Conservation (phyloP, 1,284 basidiomycete genomes). For the Cystobasidiaceae sp. region DNA sequence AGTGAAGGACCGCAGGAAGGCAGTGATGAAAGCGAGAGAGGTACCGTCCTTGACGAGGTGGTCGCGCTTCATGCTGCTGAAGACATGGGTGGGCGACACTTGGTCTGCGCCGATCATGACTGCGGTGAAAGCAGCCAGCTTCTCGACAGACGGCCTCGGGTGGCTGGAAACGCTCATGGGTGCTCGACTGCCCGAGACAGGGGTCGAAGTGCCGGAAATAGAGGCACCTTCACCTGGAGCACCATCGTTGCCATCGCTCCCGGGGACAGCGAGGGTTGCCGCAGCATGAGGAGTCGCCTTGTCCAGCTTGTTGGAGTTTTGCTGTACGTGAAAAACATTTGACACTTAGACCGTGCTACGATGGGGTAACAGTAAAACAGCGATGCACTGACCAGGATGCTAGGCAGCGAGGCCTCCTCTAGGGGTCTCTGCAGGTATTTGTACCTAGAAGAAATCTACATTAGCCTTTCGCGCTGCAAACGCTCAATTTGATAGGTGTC, state of each 20-base stretch:
- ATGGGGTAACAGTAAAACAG: too few species aligned
- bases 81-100: constrained; percentile 61
- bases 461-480: not conserved
- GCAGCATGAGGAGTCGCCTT: constrained; percentile 13
- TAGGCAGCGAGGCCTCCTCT: constrained; percentile 75
- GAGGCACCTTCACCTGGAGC: constrained; percentile 6
- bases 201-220: constrained; percentile 20
- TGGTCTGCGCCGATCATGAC: constrained; percentile 74
- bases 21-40: constrained; percentile 69
- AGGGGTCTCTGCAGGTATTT: constrained; percentile 97
- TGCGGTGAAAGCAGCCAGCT: constrained; percentile 73
- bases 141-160: constrained; percentile 55
- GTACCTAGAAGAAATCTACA: constrained; percentile 59
- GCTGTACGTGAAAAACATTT: not conserved
- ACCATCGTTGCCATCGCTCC: constrained; percentile 28
- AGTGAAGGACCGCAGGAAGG: constrained; percentile 75
- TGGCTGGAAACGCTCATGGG: not conserved
- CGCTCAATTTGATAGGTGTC: not conserved
- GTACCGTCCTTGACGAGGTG: constrained; percentile 85
- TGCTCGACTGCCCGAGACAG: not conserved
- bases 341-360: not conserved
- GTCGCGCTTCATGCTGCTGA: constrained; percentile 80
- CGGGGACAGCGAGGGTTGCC: constrained; percentile 13
- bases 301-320: constrained; percentile 30
- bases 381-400: constrained; percentile 73